A percentile compares a stretch with the other conserved stretches of the same genome.
Evolutionary conservation across 495 filamentous ascomycete species (phyloP).

Genomic region (Penicillium arizonense): DNA sequence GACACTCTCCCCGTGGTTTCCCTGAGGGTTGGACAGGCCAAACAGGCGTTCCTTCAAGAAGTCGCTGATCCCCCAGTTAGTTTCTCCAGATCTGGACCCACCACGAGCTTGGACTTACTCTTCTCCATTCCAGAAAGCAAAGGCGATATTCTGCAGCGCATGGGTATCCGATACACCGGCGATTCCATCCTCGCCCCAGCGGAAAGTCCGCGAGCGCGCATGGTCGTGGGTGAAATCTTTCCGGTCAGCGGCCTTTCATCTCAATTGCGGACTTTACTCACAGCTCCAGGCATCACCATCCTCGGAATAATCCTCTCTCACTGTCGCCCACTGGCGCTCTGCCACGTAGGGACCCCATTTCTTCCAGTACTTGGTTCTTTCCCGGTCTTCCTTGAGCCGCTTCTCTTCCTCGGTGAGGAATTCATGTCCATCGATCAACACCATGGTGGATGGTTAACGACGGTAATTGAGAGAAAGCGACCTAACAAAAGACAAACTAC

Average conservation of each 20-base stretch:
- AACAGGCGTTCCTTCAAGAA: constrained; percentile 95
- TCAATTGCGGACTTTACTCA: constrained; percentile 44
- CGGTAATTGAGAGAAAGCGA: background rate
- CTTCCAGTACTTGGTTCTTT: constrained; percentile 52
- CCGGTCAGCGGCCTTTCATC: background rate
- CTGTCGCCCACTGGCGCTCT: constrained; percentile 87
- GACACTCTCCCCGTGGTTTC: constrained; percentile 94
- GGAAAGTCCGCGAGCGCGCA: constrained; percentile 79
- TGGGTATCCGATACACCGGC: constrained; percentile 93
- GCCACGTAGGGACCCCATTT: constrained; percentile 66
- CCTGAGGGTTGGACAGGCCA: constrained; percentile 91
- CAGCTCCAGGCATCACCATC: constrained; percentile 96
- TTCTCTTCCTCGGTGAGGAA: constrained; percentile 85
- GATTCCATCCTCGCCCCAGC: constrained; percentile 98
- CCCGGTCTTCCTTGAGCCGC: constrained; percentile 79
- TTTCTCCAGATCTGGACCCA: background rate
- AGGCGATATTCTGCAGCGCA: constrained; percentile 85
- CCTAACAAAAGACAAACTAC: background rate
- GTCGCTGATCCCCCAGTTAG: constrained; percentile 50
- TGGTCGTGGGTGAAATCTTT: constrained; percentile 91
- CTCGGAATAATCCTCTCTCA: constrained; percentile 86
- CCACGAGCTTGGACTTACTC: constrained; percentile 58
- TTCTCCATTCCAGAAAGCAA: constrained; percentile 96
- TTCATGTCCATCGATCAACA: constrained; percentile 79
- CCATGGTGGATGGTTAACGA: constrained; percentile 55